These are phyloP conservation scores for Talaromyces sp. DNA, from an alignment of 2,329 filamentous ascomycete genomes.

Conservation along the genomic window DNA sequence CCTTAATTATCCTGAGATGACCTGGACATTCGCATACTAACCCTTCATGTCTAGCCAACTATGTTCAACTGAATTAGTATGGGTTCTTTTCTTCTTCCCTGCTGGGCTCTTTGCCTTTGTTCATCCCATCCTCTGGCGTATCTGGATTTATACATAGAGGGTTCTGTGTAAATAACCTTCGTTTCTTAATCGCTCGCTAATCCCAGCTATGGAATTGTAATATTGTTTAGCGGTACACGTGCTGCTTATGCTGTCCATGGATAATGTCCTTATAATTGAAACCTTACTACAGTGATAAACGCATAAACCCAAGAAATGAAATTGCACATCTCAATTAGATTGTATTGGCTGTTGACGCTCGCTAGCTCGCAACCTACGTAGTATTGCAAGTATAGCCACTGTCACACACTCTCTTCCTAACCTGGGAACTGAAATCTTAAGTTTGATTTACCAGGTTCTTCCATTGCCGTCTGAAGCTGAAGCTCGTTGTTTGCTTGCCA, in stretches of 20 bases:
- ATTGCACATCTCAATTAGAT: no score
- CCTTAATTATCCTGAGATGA: not conserved
- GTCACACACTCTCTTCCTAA: no score
- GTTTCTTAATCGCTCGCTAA: constrained; percentile 13
- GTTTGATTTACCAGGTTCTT: no score
- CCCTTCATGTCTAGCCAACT: constrained; percentile 35
- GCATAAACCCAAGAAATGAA: no score
- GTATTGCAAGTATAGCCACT: no score
- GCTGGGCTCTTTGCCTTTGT: constrained; percentile 5
- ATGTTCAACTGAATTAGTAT: constrained; percentile 38
- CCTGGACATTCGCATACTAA: constrained; percentile 10
- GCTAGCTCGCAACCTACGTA: no score
- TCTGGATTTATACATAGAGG: constrained; percentile 28
- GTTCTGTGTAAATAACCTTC: constrained; percentile 28
- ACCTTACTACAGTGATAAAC: no score
- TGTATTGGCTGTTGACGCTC: no score
- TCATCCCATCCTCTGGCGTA: constrained; percentile 18
- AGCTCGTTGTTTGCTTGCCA: no score
- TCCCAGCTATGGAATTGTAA: constrained; percentile 13
- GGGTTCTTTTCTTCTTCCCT: constrained; percentile 1
- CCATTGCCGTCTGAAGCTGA: no score
- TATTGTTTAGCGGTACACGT: not conserved
- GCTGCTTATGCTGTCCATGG: not conserved
- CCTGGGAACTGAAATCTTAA: no score
- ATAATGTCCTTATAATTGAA: no score